Evolutionary conservation across 2,329 filamentous ascomycete species (phyloP).

Genomic region (Lecanoromycetidae sp.): DNA sequence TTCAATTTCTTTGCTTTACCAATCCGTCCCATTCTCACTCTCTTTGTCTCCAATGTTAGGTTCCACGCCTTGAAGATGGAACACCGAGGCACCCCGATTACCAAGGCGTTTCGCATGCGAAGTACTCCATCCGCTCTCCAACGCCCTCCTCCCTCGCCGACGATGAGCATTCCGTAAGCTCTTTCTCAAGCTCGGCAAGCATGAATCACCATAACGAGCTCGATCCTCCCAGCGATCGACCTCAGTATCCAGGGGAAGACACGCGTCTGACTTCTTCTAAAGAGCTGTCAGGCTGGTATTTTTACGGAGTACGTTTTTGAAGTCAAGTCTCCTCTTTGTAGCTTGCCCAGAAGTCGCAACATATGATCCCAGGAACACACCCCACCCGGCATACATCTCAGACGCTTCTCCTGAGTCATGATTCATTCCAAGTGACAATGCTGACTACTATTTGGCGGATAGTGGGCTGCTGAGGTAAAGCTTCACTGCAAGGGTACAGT

Average conservation of each 20-base stretch:
- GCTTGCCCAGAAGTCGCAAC: no score
- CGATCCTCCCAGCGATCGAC: slow-evolving; percentile 20
- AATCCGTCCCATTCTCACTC: not conserved
- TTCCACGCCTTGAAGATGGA: slow-evolving; percentile 20
- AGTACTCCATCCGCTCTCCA: slow-evolving; percentile 45
- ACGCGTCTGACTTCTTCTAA: slow-evolving; percentile 73
- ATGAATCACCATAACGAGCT: slow-evolving; percentile 28
- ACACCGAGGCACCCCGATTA: slow-evolving; percentile 22
- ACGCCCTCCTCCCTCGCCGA: slow-evolving; percentile 56
- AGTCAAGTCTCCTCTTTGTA: no score
- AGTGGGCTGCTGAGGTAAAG: slow-evolving; percentile 75
- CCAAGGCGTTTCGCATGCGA: slow-evolving; percentile 32
- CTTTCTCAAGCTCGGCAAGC: slow-evolving; percentile 20
- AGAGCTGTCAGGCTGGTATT: slow-evolving; percentile 90
- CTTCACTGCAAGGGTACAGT: not conserved
- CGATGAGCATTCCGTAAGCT: slow-evolving; percentile 35
- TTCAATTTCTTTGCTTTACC: not conserved
- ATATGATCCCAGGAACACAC: no score
- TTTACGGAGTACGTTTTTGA: no score
- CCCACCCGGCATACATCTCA: no score
- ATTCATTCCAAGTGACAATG: no score
- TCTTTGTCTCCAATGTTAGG: slow-evolving; percentile 15
- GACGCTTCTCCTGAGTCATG: no score
- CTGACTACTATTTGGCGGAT: no score
- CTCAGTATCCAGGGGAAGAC: slow-evolving; percentile 68